Conservation (phyloP, 1,284 basidiomycete species). For the Ustanciosporium gigantosporum region DNA sequence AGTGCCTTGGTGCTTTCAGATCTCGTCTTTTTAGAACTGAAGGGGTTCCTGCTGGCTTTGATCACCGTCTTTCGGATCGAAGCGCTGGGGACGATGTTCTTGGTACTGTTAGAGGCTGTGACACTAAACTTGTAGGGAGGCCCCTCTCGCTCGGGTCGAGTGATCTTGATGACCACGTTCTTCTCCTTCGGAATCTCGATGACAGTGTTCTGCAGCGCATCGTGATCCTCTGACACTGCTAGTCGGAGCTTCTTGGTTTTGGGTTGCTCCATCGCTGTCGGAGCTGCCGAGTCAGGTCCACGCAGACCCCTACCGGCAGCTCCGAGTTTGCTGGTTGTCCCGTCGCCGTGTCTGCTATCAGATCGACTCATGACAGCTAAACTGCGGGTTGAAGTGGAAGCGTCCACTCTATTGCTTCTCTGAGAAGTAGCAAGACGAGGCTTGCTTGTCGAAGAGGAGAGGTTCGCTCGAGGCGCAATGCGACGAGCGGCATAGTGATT, state of each 20-base stretch:
- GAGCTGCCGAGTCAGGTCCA: background rate
- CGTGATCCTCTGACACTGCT: slow-evolving; percentile 20
- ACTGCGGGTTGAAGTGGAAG: slow-evolving; percentile 25
- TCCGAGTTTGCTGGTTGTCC: too few relatives aligned
- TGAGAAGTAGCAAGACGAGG: background rate
- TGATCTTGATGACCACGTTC: slow-evolving; percentile 19
- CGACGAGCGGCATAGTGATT: slow-evolving; percentile 46
- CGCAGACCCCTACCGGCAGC: too few relatives aligned
- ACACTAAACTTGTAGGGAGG: slow-evolving; percentile 31
- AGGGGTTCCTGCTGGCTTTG: slow-evolving; percentile 26
- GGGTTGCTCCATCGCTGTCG: slow-evolving; percentile 3
- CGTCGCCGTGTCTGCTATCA: too few relatives aligned
- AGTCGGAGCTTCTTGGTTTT: slow-evolving; percentile 23
- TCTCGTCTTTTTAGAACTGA: slow-evolving; percentile 15
- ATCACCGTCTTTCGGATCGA: slow-evolving; percentile 29
- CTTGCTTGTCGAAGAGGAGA: background rate
- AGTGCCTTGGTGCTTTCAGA: slow-evolving; percentile 2
- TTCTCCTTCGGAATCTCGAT: slow-evolving; percentile 31
- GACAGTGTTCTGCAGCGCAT: slow-evolving; percentile 20
- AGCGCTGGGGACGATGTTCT: background rate
- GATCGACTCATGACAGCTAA: slow-evolving; percentile 17
- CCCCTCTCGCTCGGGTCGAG: slow-evolving; percentile 22
- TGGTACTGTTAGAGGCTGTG: background rate
- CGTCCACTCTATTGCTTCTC: slow-evolving; percentile 11
- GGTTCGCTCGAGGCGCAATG: background rate